phyloP scores from a whole-genome alignment of 2,329 filamentous ascomycete species.

The Aspergillus caelatus region DNA sequence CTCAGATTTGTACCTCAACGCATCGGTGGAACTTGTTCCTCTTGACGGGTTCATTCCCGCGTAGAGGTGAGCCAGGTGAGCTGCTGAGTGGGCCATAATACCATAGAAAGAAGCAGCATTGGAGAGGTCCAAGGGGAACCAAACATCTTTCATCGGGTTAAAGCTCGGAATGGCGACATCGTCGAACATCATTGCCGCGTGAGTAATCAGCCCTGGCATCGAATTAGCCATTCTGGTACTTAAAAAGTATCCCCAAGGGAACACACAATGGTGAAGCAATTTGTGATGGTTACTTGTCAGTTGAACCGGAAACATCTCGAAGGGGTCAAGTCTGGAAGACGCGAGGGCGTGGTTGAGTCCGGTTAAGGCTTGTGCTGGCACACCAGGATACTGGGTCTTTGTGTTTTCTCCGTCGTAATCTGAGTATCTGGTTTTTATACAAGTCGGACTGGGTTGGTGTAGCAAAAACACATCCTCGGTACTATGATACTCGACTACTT shows the following conservation, averaged over 20 bases:
- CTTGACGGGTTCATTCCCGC: slow-evolving; percentile 27
- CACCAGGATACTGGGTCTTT: neutral
- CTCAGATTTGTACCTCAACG: slow-evolving; percentile 37
- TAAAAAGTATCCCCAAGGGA: neutral
- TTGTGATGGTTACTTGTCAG: slow-evolving; percentile 40
- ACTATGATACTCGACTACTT: neutral
- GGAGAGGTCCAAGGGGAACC: slow-evolving; percentile 44
- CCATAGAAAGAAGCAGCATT: slow-evolving; percentile 46
- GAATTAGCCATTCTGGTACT: slow-evolving; percentile 1
- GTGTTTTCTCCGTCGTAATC: neutral
- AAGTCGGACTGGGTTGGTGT: neutral
- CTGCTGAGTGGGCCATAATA: slow-evolving; percentile 47
- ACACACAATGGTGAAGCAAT: slow-evolving; percentile 41
- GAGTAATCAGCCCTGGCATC: slow-evolving; percentile 31
- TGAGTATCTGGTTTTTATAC: neutral
- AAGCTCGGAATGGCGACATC: slow-evolving; percentile 30
- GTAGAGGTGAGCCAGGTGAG: slow-evolving; percentile 41
- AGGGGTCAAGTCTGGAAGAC: slow-evolving; percentile 35
- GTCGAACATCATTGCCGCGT: slow-evolving; percentile 40
- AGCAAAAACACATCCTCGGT: neutral
- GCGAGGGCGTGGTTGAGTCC: slow-evolving; percentile 35
- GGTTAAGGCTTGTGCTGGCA: slow-evolving; percentile 22
- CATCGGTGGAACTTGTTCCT: slow-evolving; percentile 25
- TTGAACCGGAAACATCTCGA: slow-evolving; percentile 39
- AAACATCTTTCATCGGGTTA: slow-evolving; percentile 46